A percentile compares a stretch with the other conserved stretches of the same genome.
Conservation (phyloP, 306 rosid genomes). For the Pachyrhizus erosus region DNA sequence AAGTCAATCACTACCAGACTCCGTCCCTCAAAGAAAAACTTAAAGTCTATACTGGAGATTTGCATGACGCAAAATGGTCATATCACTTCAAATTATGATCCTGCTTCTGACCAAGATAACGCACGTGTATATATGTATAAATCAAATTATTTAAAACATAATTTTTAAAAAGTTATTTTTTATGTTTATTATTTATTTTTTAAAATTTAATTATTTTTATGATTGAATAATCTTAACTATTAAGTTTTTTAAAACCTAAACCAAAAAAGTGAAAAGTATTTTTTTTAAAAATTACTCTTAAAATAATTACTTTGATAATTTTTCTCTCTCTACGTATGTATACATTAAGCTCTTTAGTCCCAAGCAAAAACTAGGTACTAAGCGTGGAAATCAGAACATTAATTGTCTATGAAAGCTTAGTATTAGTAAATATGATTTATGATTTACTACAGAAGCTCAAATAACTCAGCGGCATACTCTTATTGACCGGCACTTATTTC, state of each 20-base stretch:
- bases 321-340: too few relatives aligned
- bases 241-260: too few relatives aligned
- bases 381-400: background rate
- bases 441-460: background rate
- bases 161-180: too few relatives aligned
- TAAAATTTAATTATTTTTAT: too few relatives aligned
- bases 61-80: background rate
- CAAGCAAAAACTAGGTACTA: background rate
- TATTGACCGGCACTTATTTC: background rate
- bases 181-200: too few relatives aligned
- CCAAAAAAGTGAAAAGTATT: too few relatives aligned
- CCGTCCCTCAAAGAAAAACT: background rate
- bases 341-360: background rate
- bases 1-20: background rate
- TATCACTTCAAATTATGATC: background rate
- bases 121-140: too few relatives aligned
- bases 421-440: background rate
- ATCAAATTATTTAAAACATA: too few relatives aligned
- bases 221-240: too few relatives aligned
- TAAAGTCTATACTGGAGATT: background rate
- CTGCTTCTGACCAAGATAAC: too few relatives aligned
- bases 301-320: too few relatives aligned
- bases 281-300: too few relatives aligned
- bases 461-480: background rate
- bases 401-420: background rate